A percentile compares a stretch with the other conserved stretches of the same genome.
These are phyloP conservation scores for Torrubiellomyces zombiae DNA, from an alignment of 2,329 filamentous ascomycete species.

Conservation along the genomic window DNA sequence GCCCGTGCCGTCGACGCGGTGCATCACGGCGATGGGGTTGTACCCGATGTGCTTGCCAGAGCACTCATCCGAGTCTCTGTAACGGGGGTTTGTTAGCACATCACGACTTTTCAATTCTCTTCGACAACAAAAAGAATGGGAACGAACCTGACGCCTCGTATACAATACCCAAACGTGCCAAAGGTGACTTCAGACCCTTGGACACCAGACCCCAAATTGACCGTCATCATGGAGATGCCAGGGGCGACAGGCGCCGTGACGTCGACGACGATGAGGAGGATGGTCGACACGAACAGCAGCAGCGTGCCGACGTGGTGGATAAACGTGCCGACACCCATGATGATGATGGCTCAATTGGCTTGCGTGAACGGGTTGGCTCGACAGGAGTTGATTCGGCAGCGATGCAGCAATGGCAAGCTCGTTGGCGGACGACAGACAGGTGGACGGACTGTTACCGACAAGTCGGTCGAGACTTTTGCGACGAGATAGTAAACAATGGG, in stretches of 20 bases:
- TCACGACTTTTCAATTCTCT: background rate
- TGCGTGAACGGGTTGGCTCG: no score
- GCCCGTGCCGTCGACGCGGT: conserved; percentile 16
- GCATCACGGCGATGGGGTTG: conserved; percentile 30
- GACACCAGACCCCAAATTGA: conserved; percentile 25
- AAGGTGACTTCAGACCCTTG: conserved; percentile 26
- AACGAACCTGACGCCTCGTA: conserved; percentile 13
- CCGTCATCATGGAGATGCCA: conserved; percentile 33
- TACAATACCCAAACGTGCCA: conserved; percentile 46
- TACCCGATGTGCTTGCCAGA: conserved; percentile 35
- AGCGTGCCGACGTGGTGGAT: conserved; percentile 42
- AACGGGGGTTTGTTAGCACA: conserved; percentile 1
- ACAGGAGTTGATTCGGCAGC: no score
- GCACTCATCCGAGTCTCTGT: conserved; percentile 27
- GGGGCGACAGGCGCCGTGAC: conserved; percentile 43
- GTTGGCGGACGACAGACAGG: no score
- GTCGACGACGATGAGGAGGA: conserved; percentile 40
- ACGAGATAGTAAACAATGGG: no score
- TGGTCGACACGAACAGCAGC: conserved; percentile 34
- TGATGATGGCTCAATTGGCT: conserved; percentile 11
- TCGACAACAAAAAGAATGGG: background rate
- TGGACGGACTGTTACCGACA: no score
- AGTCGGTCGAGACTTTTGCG: no score
- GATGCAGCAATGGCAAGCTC: no score
- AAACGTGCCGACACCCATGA: conserved; percentile 30